phyloP scores from a whole-genome alignment of 164 flowering plant species.

The Dillenia suffruticosa region DNA sequence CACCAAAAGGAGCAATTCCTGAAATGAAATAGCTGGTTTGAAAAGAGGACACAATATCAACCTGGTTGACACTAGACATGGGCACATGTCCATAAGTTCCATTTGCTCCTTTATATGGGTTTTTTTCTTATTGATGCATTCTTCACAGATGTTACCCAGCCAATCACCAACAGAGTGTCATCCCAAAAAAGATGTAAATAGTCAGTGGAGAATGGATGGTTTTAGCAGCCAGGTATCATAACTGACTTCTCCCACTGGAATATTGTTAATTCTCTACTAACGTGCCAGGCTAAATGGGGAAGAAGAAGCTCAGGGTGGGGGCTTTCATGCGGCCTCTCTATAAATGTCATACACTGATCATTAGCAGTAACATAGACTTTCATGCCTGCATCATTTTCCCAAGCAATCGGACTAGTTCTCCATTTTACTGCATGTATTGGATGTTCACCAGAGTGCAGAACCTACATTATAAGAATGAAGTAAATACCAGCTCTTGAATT shows the following conservation, averaged over 20 bases:
- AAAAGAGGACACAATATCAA: conserved; percentile 97
- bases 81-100: conserved; percentile 50
- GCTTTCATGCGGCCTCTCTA: conserved; percentile 91
- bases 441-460: conserved; percentile 97
- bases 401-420: conserved; percentile 91
- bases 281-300: conserved; percentile 99
- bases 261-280: conserved; percentile 21
- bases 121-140: conserved; percentile 68
- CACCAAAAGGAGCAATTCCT: conserved; percentile 98
- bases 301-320: conserved; percentile 87
- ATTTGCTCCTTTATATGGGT: conserved; percentile 44
- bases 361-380: conserved; percentile 91
- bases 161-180: conserved; percentile 86
- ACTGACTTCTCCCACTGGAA: not conserved
- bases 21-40: conserved; percentile 94
- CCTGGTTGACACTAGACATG: conserved; percentile 58
- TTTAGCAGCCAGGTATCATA: conserved; percentile 8
- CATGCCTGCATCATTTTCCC: conserved; percentile 99
- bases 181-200: conserved; percentile 41
- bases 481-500: conserved; percentile 3
- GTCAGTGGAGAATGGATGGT: not conserved
- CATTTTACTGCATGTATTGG: conserved; percentile 96
- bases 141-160: conserved; percentile 96
- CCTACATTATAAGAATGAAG: conserved; percentile 30
- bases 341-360: conserved; percentile 90